A percentile compares a stretch with the other conserved stretches of the same genome.
These are phyloP conservation scores for Quercus tomentella DNA, from an alignment of 331 rosid species.

Conservation along the genomic window DNA sequence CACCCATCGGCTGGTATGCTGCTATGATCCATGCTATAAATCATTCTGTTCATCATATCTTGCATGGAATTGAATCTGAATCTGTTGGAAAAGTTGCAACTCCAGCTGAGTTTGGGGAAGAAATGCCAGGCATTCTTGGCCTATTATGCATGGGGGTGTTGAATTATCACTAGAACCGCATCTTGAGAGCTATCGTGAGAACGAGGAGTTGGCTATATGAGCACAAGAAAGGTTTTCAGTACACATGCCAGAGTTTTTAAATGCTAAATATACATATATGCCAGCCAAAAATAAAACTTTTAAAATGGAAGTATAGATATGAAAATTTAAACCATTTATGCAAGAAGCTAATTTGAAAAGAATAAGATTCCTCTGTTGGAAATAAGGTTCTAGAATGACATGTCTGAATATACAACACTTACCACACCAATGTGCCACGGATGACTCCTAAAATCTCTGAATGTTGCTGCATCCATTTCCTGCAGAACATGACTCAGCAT, in stretches of 20 bases:
- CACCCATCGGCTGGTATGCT: background rate
- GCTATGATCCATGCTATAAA: background rate
- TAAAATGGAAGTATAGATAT: background rate
- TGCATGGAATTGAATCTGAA: constrained; percentile 14
- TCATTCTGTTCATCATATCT: constrained; percentile 7
- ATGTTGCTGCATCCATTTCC: constrained; percentile 93
- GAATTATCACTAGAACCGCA: constrained; percentile 73
- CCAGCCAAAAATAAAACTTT: background rate
- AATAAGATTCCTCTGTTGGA: background rate
- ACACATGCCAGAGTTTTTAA: background rate
- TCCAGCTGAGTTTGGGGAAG: constrained; percentile 17
- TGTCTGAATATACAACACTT: constrained; percentile 22
- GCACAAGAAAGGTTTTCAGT: background rate
- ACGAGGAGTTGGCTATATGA: constrained; percentile 62
- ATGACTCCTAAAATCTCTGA: constrained; percentile 63
- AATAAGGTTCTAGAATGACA: background rate
- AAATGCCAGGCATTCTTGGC: constrained; percentile 20
- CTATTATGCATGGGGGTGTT: constrained; percentile 61
- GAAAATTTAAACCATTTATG: background rate
- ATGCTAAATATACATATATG: background rate
- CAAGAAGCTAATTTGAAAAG: too few species aligned
- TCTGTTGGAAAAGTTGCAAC: background rate
- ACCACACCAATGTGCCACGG: constrained; percentile 97
- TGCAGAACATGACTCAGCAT: constrained; percentile 28
- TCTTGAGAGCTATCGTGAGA: constrained; percentile 36